phyloP scores from a whole-genome alignment of 306 rosid species.

The barrel medic (Medicago truncatula) region MtrunA17r5.0-ANR NC_053045.1:54942501-54943000 shows the following conservation, averaged over 20 bases:
- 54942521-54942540: too few relatives aligned
- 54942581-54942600: too few relatives aligned
- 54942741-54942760: slow-evolving; percentile 49
- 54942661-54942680: slow-evolving; percentile 58
- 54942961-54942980: slow-evolving; percentile 42
- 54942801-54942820: slow-evolving; percentile 33
- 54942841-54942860: slow-evolving; percentile 53
- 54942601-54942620: not conserved
- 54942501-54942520: too few relatives aligned
- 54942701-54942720: slow-evolving; percentile 26
- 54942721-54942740: slow-evolving; percentile 64
- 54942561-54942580: too few relatives aligned
- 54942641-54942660: slow-evolving; percentile 46
- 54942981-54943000: slow-evolving; percentile 29
- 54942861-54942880: slow-evolving; percentile 26
- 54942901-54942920: not conserved
- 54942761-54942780: slow-evolving; percentile 49
- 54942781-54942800: slow-evolving; percentile 48
- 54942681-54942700: slow-evolving; percentile 81
- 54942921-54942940: slow-evolving; percentile 39
- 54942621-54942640: slow-evolving; percentile 44
- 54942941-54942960: slow-evolving; percentile 39
- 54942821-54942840: slow-evolving; percentile 35
- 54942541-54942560: too few relatives aligned
- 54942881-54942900: not conserved